Base-by-base conservation (phyloP, 2,329 filamentous ascomycete genomes). In the Fusarium sublunatum region DNA sequence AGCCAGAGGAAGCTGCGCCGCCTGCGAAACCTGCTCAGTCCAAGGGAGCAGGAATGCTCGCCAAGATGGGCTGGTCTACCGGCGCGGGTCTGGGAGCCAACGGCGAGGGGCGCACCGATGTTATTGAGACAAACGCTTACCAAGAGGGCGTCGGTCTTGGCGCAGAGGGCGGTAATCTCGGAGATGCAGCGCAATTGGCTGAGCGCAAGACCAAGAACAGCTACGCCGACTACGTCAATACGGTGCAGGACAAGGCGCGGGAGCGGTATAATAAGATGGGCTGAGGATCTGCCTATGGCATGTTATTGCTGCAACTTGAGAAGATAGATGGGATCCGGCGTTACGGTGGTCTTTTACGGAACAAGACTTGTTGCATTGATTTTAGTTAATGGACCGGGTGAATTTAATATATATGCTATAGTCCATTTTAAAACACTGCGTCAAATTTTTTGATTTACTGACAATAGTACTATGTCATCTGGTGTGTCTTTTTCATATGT, bases 61-160 rank as follows among this genome's bases (percentile, higher is more conserved):
- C 87, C 35, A 91, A 91, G 78, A 90, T 91, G 86, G 89, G 89
- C 25, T 91, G 88, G 88, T 86, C 79, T 22, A 79, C 82, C 1
- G 89, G 89, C 8, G 81, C 83, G 53, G 88, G 89, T 0, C 78
- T 91, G 5, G 89, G 89, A 3, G 86, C 84, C 0, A 82, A 84
- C 41, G 86, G 86, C 6, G 82, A 82, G 6, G 89, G 89, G 0
- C 81, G 85, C 39, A 89, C 85, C 0, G 84, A 88, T 46, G 86
- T 86, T 5, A 85, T 91, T 50, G 82, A 83, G 28, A 87, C 87
- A 11, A 83, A 85, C 48, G 82, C 87, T 8, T 92, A 91, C 72
- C 81, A 85, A 19, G 84, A 87, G 13, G 89, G 89, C 15, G 89
- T 90, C 2, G 89, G 89, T 2, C 76, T 92, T 13, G 89, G 89